These are phyloP conservation scores for Parachlorella kessleri DNA, from an alignment of 139 green algal species.

Conservation along the genomic window DNA sequence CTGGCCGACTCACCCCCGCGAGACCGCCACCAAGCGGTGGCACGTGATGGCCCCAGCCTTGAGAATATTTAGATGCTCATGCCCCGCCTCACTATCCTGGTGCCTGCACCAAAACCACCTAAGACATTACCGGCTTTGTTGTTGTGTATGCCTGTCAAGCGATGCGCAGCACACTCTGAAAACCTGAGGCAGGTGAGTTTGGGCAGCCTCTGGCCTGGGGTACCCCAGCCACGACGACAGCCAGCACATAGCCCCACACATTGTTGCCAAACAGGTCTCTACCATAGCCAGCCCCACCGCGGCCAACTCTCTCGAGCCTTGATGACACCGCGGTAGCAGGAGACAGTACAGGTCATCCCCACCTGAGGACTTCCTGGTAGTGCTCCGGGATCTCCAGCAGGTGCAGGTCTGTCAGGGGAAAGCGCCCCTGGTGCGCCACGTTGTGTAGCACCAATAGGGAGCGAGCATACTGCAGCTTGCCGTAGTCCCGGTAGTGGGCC, in stretches of 20 bases:
- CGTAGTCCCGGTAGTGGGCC: constrained; percentile 95
- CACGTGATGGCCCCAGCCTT: constrained; percentile 87
- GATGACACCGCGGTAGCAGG: too few relatives aligned
- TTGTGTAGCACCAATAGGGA: constrained; percentile 91
- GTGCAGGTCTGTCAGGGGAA: constrained; percentile 79
- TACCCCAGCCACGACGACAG: too few relatives aligned
- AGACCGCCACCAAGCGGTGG: constrained; percentile 88
- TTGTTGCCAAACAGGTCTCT: too few relatives aligned
- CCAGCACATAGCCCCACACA: too few relatives aligned
- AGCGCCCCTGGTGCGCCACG: constrained; percentile 92
- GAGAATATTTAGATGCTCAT: constrained; percentile 99
- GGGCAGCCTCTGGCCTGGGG: too few relatives aligned
- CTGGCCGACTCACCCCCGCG: too few relatives aligned
- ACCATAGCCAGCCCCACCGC: too few relatives aligned
- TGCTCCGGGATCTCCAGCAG: constrained; percentile 78
- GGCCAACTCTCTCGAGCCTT: too few relatives aligned
- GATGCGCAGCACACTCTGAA: too few relatives aligned
- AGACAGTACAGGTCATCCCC: not conserved
- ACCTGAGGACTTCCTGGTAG: constrained; percentile 52
- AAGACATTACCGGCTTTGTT: too few relatives aligned
- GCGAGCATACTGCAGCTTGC: constrained; percentile 88
- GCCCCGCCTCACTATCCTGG: constrained; percentile 88
- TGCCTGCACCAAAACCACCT: constrained; percentile 28
- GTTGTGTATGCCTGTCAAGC: too few relatives aligned
- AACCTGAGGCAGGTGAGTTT: too few relatives aligned